phyloP scores from a whole-genome alignment of 2,329 filamentous ascomycete genomes.

The Aspergillus sp. region DNA sequence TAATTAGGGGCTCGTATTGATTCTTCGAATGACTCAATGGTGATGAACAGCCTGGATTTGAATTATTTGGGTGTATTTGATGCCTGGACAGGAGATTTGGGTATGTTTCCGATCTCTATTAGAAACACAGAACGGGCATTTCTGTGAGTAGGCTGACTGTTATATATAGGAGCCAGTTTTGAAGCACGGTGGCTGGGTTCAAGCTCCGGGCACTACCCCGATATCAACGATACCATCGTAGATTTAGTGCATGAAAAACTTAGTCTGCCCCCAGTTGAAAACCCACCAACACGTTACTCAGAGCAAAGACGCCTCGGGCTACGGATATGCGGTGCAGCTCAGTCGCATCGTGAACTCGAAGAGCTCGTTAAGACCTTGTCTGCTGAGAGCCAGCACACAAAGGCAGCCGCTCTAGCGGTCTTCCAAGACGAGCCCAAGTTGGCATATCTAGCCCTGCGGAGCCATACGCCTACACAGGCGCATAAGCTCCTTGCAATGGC shows the following conservation, averaged over 20 bases:
- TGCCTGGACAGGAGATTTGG: conserved; percentile 59
- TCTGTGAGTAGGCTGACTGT: conserved; percentile 8
- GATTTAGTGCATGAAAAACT: conserved; percentile 51
- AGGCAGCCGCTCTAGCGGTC: conserved; percentile 62
- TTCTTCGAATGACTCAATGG: conserved; percentile 53
- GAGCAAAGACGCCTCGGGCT: conserved; percentile 62
- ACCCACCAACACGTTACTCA: conserved; percentile 51
- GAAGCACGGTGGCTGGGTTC: conserved; percentile 31
- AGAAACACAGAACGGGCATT: background rate
- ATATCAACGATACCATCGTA: conserved; percentile 44
- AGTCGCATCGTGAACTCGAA: conserved; percentile 52
- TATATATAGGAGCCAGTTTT: conserved; percentile 30
- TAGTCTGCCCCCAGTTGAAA: conserved; percentile 52
- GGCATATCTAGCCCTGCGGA: conserved; percentile 56
- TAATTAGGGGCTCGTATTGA: conserved; percentile 38
- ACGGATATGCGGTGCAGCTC: conserved; percentile 58
- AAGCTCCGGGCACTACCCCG: conserved; percentile 23
- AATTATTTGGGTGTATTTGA: conserved; percentile 61
- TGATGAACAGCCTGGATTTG: conserved; percentile 56
- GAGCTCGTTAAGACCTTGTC: conserved; percentile 52
- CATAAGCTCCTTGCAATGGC: conserved; percentile 58
- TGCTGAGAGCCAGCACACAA: conserved; percentile 56
- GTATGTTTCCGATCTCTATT: conserved; percentile 27
- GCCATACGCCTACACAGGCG: conserved; percentile 54
- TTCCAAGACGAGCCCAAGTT: conserved; percentile 61